These are phyloP conservation scores for Fusarium sterilihyphosum DNA, from an alignment of 2,329 filamentous ascomycete species.

Conservation along the genomic window DNA sequence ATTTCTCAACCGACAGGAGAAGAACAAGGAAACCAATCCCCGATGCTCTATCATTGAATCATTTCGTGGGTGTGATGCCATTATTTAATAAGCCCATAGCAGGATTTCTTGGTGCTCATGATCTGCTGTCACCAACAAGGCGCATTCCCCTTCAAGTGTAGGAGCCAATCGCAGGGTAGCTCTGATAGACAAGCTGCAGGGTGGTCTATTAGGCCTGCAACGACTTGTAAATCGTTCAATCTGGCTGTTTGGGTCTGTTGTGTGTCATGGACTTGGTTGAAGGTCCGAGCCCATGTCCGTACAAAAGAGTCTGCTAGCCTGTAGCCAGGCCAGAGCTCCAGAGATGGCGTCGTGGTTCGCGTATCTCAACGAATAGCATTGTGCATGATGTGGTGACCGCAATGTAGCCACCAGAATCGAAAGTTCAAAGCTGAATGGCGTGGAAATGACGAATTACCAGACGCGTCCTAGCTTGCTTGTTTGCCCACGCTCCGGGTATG, in stretches of 20 bases:
- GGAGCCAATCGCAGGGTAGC: not conserved
- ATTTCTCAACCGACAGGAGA: not conserved
- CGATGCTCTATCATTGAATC: not conserved
- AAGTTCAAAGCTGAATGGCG: not conserved
- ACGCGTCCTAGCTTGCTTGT: conserved; percentile 18
- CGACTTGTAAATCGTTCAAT: not conserved
- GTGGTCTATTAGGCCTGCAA: not conserved
- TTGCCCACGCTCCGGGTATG: conserved; percentile 38
- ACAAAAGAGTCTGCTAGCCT: not conserved
- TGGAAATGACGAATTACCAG: not conserved
- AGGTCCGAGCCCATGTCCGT: not conserved
- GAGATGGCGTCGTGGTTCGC: conserved; percentile 10
- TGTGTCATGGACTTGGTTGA: not conserved
- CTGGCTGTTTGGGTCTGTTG: not conserved
- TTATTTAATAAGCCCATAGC: not conserved
- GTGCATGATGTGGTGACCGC: not conserved
- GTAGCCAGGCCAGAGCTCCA: not conserved
- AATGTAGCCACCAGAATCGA: not conserved
- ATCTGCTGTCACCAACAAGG: not conserved
- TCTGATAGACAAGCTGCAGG: not conserved
- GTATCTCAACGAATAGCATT: conserved; percentile 26
- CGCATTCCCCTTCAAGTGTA: not conserved
- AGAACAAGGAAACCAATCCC: not conserved
- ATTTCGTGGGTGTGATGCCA: not conserved
- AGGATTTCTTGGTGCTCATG: not conserved